Evolutionary conservation across 2,329 filamentous ascomycete genomes (phyloP), one percentile per base, ranked within the genome.

Genomic region (Phialophora expanda): DNA sequence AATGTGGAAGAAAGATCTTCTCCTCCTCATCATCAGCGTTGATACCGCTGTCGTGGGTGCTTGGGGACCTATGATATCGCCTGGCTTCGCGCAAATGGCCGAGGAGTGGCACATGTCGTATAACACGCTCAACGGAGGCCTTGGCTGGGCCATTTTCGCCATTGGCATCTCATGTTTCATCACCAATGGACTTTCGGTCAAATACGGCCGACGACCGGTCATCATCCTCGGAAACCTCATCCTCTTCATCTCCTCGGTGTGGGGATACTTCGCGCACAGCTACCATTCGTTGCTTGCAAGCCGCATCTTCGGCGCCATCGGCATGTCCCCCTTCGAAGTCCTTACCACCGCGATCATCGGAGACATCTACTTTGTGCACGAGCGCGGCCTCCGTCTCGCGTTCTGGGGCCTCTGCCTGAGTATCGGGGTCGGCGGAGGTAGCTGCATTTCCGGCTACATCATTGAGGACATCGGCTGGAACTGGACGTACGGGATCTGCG

Each of bases 311-410:
- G 67, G 67, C 22, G 70, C 65, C 41, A 61, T 72, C 11, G 70
- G 68, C n/a, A 71, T 72, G 69, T 66, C 62, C 6, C 67, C 69
- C 2, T 72, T 71, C 44, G 69, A 72, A 66, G 67, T 70, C 2
- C 61, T 69, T 28, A 67, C 61, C 7, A 64, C 61, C 6, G 64
- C 67, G 8, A 84, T 82, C 0, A 78, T 81, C 41, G 77, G 75
- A 1, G 80, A 82, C 65, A 64, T 82, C 14, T 82, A 77, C 70
- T 82, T 81, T 62, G 78, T 82, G 14, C 80, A 82, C 68, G 76
- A 81, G 68, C 75, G 80, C 38, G 80, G 74, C 4, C 76, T 76
- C 8, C 74, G 77, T 5, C 74, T 80, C 26, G 75, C 77, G 6
- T 73, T 76, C 26, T 80, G 76, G 76, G 78, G 79, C 62, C 64